Evolutionary conservation across 2,329 filamentous ascomycete species (phyloP), one percentile per base, ranked within the genome.

Genomic region (Cercospora beticola): DNA sequence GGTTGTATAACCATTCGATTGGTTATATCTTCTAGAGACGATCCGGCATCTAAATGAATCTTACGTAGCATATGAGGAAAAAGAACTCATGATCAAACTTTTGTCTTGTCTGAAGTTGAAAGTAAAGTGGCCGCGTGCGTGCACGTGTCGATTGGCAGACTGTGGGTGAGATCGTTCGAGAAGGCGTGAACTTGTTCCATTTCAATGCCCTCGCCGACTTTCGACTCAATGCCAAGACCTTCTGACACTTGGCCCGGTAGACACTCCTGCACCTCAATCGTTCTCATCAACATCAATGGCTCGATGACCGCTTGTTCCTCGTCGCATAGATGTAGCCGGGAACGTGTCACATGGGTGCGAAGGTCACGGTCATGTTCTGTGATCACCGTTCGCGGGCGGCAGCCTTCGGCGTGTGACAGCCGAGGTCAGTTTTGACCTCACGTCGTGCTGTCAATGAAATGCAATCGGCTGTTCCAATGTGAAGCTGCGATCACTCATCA

Each of bases 1-100:
- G 71, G 70, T 61, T 74, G 33, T 76, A 76, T 67, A 66, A 71
- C 21, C 73, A 76, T 66, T 73, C 74, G 9, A 62, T 76, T 3
- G 75, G 74, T 5, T 74, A 74, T 49, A 65, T 76, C 14, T 76
- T 76, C 69, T 76, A 74, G 68, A 71, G 16, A 16, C 12, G 33
- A 26, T 28, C 14, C 26, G 31, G 43, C 40, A 30, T 18, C 40
- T 26, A 63, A 0, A 63, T n/a, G 40, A 46, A 57, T 16, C 28
- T 63, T 36, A 63, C 30, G 40, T 49, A 63, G 61, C 14, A 10
- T 26, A 57, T 31, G 54, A 57, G 23, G n/a, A 30, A 57, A 57
- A 31, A 57, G 28, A 57, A 21, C n/a, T 49, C 46, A 21, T 49
- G 46, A 49, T 21, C 46, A 40, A 49, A 28, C n/a, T n/a, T n/a